Base-by-base conservation (phyloP, 2,329 filamentous ascomycete genomes). In the Aspergillus eucalypticola region DNA sequence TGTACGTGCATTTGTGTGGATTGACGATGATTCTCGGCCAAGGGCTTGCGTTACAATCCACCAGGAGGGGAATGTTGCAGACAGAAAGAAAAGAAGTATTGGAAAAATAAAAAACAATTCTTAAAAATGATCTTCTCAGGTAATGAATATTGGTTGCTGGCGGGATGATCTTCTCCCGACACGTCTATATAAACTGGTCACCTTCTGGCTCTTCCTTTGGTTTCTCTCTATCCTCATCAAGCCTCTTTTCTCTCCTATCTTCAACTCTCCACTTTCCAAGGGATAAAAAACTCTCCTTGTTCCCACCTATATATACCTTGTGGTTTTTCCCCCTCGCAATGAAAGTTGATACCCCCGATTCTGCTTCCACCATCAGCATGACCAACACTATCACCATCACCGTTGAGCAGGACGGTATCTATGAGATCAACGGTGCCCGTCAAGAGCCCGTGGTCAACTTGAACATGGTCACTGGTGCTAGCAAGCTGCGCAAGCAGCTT, bases 351-450 rank as follows among this genome's bases (percentile, higher is more conserved):
- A 52, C 48, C 48, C 44, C 49, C 49, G 57, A 60, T 27, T 48
- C 61, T 54, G 44, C 52, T 21, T 50, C 54, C 39, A 56, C 51
- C 29, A 55, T 51, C 50, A 67, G 44, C 29, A 71, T 73, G 71
- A 69, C 70, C 48, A 64, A 72, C 58, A 67, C 70, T 13, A 64
- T 73, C 60, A 68, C 71, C 25, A 73, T 73, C 52, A 71, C 69
- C 8, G 71, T 73, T 3, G 71, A 73, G 59, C 71, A 72, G 52
- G 68, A 73, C 56, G 70, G 70, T 35, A 70, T 67, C 60, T 72
- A 73, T 41, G 71, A 73, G 58, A 64, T 73, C 38, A 73, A 72
- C 25, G 71, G 71, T 10, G 59, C 60, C 25, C 63, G 63, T 2
- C 67, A 69, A 17, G 71, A 73, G 58, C 71, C 71, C 8, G 64